These are phyloP conservation scores for Aspergillus pseudoglaucus DNA, from an alignment of 2,329 filamentous ascomycete species.

Conservation along the genomic window DNA sequence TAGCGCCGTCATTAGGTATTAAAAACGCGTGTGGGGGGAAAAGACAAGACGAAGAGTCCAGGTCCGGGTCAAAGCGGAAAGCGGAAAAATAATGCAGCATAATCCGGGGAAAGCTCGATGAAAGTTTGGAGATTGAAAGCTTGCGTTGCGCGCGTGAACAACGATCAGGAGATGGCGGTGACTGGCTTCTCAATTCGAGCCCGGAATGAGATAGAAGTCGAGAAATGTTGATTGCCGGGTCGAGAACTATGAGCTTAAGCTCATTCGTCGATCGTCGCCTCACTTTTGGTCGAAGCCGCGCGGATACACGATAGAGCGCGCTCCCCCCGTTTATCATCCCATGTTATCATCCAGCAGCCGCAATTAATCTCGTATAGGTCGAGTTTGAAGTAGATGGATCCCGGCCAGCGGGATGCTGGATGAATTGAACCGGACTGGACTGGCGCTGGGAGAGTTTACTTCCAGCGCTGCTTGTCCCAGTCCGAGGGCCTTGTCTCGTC, in stretches of 20 bases:
- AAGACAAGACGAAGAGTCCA: not conserved
- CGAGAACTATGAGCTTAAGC: conserved; percentile 8
- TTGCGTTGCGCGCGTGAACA: not conserved
- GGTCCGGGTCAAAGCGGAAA: not conserved
- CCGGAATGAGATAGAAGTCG: not conserved
- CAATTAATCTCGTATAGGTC: not conserved
- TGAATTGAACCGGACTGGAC: not conserved
- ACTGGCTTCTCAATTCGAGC: not conserved
- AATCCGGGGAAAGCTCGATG: conserved; percentile 2
- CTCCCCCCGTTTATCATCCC: not conserved
- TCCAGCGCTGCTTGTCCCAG: conserved; percentile 35
- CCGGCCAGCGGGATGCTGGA: not conserved
- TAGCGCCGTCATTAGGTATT: not conserved
- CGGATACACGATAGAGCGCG: conserved; percentile 9
- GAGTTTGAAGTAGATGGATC: not conserved
- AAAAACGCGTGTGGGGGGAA: conserved; percentile 1
- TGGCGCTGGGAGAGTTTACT: conserved; percentile 16
- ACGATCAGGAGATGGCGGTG: not conserved
- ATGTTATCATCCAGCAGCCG: conserved; percentile 1
- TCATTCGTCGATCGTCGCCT: conserved; percentile 18
- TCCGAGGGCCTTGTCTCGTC: conserved; percentile 32
- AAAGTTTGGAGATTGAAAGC: not conserved
- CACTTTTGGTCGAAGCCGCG: conserved; percentile 20
- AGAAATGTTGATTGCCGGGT: conserved; percentile 5
- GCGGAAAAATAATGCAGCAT: not conserved